Conservation (phyloP, 495 filamentous ascomycete species). For the Aspergillus nanangensis region DNA sequence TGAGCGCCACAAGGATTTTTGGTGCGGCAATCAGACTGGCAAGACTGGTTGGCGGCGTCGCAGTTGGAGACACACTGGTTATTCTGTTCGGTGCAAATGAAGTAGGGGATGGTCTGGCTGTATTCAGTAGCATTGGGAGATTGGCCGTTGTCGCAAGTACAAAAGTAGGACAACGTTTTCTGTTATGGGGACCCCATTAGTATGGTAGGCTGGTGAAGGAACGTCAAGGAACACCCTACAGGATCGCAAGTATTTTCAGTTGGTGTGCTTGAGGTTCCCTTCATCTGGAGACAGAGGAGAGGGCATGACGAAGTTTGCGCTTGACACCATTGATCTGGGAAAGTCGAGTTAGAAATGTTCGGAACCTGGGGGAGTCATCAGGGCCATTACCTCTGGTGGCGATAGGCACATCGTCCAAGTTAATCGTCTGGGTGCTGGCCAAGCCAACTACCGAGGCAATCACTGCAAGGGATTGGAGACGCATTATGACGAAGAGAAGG, state of each 20-base stretch:
- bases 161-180: constrained; percentile 64
- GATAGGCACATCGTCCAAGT: constrained; percentile 53
- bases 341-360: constrained; percentile 5
- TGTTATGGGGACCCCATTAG: constrained; percentile 25
- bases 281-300: constrained; percentile 70
- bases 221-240: constrained; percentile 43
- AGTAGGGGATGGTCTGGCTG: constrained; percentile 83
- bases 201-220: neutral
- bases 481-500: constrained; percentile 12
- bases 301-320: constrained; percentile 66
- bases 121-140: constrained; percentile 77
- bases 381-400: constrained; percentile 35
- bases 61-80: constrained; percentile 67
- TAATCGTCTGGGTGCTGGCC: constrained; percentile 48
- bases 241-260: constrained; percentile 63
- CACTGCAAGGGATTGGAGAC: constrained; percentile 23
- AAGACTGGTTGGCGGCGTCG: constrained; percentile 46
- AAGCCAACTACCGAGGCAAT: constrained; percentile 29
- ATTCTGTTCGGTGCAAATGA: constrained; percentile 68
- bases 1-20: constrained; percentile 79
- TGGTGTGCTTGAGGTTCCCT: constrained; percentile 46
- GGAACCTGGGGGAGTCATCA: too few relatives aligned
- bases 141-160: constrained; percentile 68
- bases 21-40: constrained; percentile 59
- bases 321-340: constrained; percentile 63